Conservation (phyloP, 2,329 filamentous ascomycete species). For the Ceratocystis smalleyi region DNA sequence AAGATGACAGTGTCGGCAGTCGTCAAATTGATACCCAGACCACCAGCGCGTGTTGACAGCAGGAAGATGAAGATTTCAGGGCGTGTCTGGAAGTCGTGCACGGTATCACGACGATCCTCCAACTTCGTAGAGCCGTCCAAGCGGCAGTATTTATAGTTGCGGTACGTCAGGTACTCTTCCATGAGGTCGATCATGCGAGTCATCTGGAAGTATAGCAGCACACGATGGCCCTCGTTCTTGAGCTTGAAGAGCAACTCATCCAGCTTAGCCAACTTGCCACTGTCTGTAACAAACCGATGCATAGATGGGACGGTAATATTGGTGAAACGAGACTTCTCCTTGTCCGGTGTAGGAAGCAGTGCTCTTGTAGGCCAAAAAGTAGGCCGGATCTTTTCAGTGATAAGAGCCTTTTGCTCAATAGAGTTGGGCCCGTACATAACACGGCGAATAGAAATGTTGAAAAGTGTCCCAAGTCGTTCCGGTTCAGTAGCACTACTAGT, state of each 20-base stretch:
- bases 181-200: slow-evolving; percentile 98
- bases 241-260: slow-evolving; percentile 76
- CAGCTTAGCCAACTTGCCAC: slow-evolving; percentile 83
- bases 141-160: slow-evolving; percentile 97
- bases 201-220: slow-evolving; percentile 99
- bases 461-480: slow-evolving; percentile 42
- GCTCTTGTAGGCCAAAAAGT: slow-evolving; percentile 45
- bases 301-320: slow-evolving; percentile 90
- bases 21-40: slow-evolving; percentile 93
- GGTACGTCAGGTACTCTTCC: slow-evolving; percentile 97
- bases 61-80: slow-evolving; percentile 96
- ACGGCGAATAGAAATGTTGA: slow-evolving; percentile 62
- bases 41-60: slow-evolving; percentile 87
- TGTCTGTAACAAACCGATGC: slow-evolving; percentile 94
- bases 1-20: slow-evolving; percentile 97
- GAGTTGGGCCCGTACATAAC: slow-evolving; percentile 52
- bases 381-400: slow-evolving; percentile 56
- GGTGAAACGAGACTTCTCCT: slow-evolving; percentile 70
- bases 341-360: slow-evolving; percentile 63
- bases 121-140: slow-evolving; percentile 94
- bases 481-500: slow-evolving; percentile 47
- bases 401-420: slow-evolving; percentile 54
- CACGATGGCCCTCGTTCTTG: slow-evolving; percentile 83
- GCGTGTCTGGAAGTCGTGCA: slow-evolving; percentile 87
- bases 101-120: slow-evolving; percentile 90